Conservation (phyloP, 257 asterid species). For the Penstemon eatonii region DNA sequence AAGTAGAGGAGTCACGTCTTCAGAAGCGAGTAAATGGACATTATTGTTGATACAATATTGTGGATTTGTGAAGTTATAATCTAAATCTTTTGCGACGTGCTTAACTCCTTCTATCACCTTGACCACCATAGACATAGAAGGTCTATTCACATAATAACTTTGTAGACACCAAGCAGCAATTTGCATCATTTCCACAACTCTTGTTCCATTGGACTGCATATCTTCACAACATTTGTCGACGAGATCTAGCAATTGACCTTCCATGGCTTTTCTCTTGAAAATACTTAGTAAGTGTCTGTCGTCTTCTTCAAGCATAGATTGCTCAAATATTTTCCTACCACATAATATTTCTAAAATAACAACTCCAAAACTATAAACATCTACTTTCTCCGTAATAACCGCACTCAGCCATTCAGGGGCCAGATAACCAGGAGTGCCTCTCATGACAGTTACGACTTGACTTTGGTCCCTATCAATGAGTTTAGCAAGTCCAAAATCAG, state of each 20-base stretch:
- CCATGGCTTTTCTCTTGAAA: conserved; percentile 1
- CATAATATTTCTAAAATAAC: too few relatives aligned
- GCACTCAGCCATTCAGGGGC: too few relatives aligned
- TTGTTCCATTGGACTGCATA: neutral
- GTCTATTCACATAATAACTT: neutral
- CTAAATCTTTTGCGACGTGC: too few relatives aligned
- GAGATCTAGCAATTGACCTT: conserved; percentile 1
- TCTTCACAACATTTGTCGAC: neutral
- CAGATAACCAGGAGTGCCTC: neutral
- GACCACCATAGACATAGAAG: too few relatives aligned
- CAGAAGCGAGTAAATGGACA: neutral
- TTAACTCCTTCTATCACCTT: too few relatives aligned
- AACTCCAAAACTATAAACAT: too few relatives aligned
- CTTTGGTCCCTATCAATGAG: conserved; percentile 34
- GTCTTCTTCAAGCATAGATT: too few relatives aligned
- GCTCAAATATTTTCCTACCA: too few relatives aligned
- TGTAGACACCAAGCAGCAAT: conserved; percentile 7
- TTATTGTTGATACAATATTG: too few relatives aligned
- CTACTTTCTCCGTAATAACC: conserved; percentile 15
- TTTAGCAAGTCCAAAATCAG: conserved; percentile 43
- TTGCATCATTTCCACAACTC: conserved; percentile 2
- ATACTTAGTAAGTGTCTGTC: neutral
- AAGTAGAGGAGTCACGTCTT: neutral
- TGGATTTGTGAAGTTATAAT: too few relatives aligned
- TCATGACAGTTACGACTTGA: conserved; percentile 33